Evolutionary conservation across 192 early-diverging fungal species (phyloP).

Genomic region (Funneliformis mosseae): DNA sequence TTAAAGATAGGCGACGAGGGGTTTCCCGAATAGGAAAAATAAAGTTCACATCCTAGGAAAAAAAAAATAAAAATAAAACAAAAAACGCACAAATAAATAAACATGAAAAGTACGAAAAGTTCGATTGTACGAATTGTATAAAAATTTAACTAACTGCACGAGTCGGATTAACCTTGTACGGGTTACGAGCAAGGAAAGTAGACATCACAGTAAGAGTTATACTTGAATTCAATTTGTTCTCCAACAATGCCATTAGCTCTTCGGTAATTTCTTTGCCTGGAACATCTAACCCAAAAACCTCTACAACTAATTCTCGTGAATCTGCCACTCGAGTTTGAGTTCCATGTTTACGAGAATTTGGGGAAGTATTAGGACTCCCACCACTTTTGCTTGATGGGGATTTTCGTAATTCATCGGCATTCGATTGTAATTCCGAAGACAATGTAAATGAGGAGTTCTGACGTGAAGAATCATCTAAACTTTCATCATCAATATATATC

Average conservation of each 20-base stretch:
- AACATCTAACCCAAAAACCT: slow-evolving; percentile 73
- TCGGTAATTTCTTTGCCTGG: slow-evolving; percentile 55
- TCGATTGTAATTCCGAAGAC: background rate
- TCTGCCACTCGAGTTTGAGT: slow-evolving; percentile 40
- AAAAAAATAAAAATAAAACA: background rate
- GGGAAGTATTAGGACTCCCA: slow-evolving; percentile 45
- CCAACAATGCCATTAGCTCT: slow-evolving; percentile 66
- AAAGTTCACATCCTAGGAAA: slow-evolving; percentile 81
- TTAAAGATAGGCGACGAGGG: slow-evolving; percentile 44
- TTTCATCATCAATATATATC: slow-evolving; percentile 29
- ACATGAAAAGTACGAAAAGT: background rate
- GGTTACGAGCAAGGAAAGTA: slow-evolving; percentile 69
- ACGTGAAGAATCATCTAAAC: slow-evolving; percentile 40
- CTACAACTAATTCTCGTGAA: slow-evolving; percentile 58
- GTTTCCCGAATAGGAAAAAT: slow-evolving; percentile 65
- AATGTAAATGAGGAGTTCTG: background rate
- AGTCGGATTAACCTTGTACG: slow-evolving; percentile 58
- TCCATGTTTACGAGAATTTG: slow-evolving; percentile 38
- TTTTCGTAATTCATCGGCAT: slow-evolving; percentile 35
- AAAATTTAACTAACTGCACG: slow-evolving; percentile 48
- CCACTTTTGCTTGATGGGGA: slow-evolving; percentile 36
- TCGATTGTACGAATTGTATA: background rate
- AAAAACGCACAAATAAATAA: background rate
- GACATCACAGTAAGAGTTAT: slow-evolving; percentile 65
- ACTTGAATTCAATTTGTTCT: slow-evolving; percentile 60